phyloP scores from a whole-genome alignment of 352 stramenopile genomes.

The Globisporangium recalcitrans region DNA sequence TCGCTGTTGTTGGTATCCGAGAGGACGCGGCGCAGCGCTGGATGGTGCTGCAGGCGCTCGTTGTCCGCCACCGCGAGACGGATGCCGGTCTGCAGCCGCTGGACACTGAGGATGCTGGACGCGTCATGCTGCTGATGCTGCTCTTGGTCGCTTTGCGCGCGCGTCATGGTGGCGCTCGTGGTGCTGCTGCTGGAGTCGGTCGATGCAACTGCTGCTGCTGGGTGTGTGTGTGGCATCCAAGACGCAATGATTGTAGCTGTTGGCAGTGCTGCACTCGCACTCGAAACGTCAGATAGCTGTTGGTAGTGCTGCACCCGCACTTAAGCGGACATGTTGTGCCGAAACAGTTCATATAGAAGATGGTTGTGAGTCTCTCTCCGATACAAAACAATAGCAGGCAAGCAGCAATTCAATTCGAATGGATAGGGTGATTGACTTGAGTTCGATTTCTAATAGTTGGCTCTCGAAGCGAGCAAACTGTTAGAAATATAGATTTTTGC shows the following conservation, averaged over 20 bases:
- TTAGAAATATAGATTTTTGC: no score
- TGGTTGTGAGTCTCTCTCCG: neutral
- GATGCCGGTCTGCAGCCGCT: constrained; percentile 25
- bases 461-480: no score
- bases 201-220: neutral
- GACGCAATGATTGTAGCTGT: constrained; percentile 1
- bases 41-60: constrained; percentile 29
- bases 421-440: neutral
- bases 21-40: constrained; percentile 30
- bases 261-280: constrained; percentile 3
- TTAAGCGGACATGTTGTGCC: neutral
- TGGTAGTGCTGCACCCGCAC: constrained; percentile 1
- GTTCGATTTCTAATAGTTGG: neutral
- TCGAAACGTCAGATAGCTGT: constrained; percentile 16
- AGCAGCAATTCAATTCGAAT: neutral
- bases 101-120: constrained; percentile 26
- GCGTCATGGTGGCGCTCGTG: constrained; percentile 8
- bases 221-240: neutral
- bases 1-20: constrained; percentile 13
- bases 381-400: neutral
- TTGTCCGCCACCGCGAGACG: constrained; percentile 17
- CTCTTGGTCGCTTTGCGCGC: constrained; percentile 6
- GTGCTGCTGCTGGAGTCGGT: neutral
- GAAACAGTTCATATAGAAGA: constrained; percentile 8
- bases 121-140: constrained; percentile 10